Evolutionary conservation across 805 yeast species (phyloP).

Genomic region (Pichia pseudocactophila): DNA sequence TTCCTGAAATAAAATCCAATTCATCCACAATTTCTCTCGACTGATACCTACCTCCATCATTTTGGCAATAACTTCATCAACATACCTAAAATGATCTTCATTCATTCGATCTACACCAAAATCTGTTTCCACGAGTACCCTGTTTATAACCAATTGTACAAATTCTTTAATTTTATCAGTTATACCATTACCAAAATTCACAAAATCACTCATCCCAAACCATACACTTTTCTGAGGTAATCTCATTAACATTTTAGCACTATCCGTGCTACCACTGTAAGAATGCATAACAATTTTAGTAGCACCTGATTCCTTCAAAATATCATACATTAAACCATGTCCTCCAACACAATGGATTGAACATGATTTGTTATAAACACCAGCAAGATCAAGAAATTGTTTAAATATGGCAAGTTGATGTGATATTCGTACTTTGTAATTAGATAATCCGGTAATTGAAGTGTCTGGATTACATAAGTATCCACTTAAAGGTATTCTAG

Average conservation of each 20-base stretch:
- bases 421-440: slow-evolving; percentile 43
- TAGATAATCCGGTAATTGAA: slow-evolving; percentile 9
- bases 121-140: slow-evolving; percentile 48
- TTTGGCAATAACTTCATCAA: background rate
- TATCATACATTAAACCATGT: slow-evolving; percentile 38
- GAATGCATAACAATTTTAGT: slow-evolving; percentile 65
- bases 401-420: slow-evolving; percentile 58
- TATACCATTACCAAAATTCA: slow-evolving; percentile 18
- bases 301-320: slow-evolving; percentile 34
- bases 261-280: slow-evolving; percentile 75
- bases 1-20: slow-evolving; percentile 3
- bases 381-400: slow-evolving; percentile 47
- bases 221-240: slow-evolving; percentile 32
- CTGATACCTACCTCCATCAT: background rate
- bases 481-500: slow-evolving; percentile 57
- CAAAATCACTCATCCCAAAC: slow-evolving; percentile 23
- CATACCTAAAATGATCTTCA: background rate
- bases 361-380: slow-evolving; percentile 22
- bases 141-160: slow-evolving; percentile 17
- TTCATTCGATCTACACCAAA: slow-evolving; percentile 24
- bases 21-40: background rate
- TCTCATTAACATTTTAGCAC: slow-evolving; percentile 41
- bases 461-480: slow-evolving; percentile 31
- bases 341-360: slow-evolving; percentile 80
- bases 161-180: slow-evolving; percentile 9